These are phyloP conservation scores for Hygrophila difformis DNA, from an alignment of 257 asterid genomes.

Conservation along the genomic window DNA sequence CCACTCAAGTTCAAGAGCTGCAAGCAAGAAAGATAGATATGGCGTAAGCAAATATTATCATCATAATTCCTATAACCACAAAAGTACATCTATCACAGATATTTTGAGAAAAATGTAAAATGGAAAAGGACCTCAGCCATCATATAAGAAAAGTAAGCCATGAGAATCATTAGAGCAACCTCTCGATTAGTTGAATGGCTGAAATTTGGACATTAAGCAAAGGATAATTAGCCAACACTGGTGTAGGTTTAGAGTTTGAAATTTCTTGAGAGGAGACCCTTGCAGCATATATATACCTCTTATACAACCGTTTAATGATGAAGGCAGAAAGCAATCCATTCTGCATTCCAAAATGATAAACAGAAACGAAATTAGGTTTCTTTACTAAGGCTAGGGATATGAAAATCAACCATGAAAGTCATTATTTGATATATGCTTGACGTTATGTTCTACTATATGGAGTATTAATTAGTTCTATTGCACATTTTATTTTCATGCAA, in stretches of 20 bases:
- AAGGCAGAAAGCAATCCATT: constrained; percentile 67
- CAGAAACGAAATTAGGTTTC: background rate
- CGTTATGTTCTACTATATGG: too few relatives aligned
- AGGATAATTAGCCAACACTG: too few relatives aligned
- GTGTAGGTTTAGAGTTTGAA: too few relatives aligned
- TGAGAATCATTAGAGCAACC: constrained; percentile 71
- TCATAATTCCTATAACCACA: background rate
- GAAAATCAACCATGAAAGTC: too few relatives aligned
- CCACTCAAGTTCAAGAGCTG: constrained; percentile 68
- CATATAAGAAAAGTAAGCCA: constrained; percentile 77
- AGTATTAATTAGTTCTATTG: too few relatives aligned
- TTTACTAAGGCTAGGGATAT: too few relatives aligned
- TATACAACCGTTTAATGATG: constrained; percentile 40
- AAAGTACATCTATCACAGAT: background rate
- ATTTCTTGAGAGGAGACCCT: too few relatives aligned
- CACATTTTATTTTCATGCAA: too few relatives aligned
- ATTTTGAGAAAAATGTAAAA: constrained; percentile 4
- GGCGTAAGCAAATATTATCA: background rate
- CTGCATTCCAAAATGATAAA: constrained; percentile 30
- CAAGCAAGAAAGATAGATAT: too few relatives aligned
- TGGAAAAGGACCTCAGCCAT: constrained; percentile 43
- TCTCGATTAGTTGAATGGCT: constrained; percentile 77
- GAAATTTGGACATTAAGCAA: constrained; percentile 16
- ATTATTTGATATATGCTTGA: too few relatives aligned
- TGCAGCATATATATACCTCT: constrained; percentile 62